These are phyloP conservation scores for Mucor sp. DNA, from an alignment of 371 early-diverging fungal species.

Conservation along the genomic window DNA sequence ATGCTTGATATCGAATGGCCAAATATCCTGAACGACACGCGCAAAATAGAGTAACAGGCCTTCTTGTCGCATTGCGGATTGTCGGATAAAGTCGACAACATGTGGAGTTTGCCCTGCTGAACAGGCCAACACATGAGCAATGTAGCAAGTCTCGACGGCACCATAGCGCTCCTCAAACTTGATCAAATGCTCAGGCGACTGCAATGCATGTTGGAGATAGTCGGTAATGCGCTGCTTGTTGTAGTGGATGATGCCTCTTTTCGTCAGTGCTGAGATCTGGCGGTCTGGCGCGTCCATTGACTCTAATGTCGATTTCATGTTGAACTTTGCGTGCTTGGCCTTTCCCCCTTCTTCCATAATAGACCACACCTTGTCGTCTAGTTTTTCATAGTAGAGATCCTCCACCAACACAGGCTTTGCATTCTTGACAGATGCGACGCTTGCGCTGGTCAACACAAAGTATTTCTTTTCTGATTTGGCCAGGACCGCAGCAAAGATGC, in stretches of 20 bases:
- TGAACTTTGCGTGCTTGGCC: neutral
- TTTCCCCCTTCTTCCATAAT: constrained; percentile 1
- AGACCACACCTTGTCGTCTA: constrained; percentile 5
- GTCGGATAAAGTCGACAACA: neutral
- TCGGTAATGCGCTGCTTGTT: constrained; percentile 11
- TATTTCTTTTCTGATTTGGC: constrained; percentile 15
- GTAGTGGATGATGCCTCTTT: constrained; percentile 8
- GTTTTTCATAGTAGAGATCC: constrained; percentile 13
- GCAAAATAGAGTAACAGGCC: constrained; percentile 12
- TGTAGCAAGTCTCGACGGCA: constrained; percentile 1
- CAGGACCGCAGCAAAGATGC: constrained; percentile 11
- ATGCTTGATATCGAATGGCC: constrained; percentile 1
- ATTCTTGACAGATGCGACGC: neutral
- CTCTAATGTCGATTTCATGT: neutral
- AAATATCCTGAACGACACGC: neutral
- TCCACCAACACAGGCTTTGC: constrained; percentile 4
- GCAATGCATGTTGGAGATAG: neutral
- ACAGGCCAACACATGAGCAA: constrained; percentile 8
- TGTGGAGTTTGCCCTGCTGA: neutral
- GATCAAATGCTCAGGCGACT: neutral
- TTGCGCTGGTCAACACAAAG: neutral
- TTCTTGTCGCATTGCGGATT: constrained; percentile 1
- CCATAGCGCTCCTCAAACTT: constrained; percentile 11
- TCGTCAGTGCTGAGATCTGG: neutral
- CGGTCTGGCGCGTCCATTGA: neutral